Percentiles rank a stretch among this genome's conserved stretches.
Conservation (phyloP, 2,329 filamentous ascomycete species). For the Akanthomyces muscarius region DNA sequence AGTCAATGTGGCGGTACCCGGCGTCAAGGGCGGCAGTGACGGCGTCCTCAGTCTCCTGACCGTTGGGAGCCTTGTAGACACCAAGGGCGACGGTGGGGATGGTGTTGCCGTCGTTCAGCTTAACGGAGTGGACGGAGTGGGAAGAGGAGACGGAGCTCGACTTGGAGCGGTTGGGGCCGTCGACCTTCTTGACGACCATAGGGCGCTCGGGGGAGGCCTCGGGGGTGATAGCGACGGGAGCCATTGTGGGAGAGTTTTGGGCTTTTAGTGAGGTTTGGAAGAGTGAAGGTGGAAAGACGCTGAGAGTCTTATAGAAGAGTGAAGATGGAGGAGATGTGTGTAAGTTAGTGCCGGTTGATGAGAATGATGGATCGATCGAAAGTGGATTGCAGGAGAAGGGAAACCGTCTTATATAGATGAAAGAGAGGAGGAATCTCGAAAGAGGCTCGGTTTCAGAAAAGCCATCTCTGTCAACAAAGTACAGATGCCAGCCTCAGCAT, state of each 20-base stretch:
- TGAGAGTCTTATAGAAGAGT: neutral
- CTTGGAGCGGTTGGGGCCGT: constrained; percentile 23
- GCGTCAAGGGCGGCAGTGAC: constrained; percentile 58
- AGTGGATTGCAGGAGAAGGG: neutral
- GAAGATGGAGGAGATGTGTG: neutral
- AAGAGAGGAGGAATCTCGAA: neutral
- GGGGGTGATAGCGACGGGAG: constrained; percentile 34
- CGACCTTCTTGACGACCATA: constrained; percentile 29
- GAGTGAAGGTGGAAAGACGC: neutral
- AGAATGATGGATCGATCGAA: neutral
- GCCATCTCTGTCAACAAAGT: constrained; percentile 7
- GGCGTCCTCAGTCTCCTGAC: constrained; percentile 55
- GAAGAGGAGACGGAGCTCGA: constrained; percentile 25
- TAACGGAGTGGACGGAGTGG: constrained; percentile 41
- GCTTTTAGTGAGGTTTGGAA: neutral
- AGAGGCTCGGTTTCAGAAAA: neutral
- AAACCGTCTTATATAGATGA: constrained; percentile 14
- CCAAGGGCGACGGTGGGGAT: constrained; percentile 56
- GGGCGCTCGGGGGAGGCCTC: constrained; percentile 31
- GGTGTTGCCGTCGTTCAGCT: constrained; percentile 66
- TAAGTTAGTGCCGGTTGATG: neutral
- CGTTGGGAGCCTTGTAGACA: constrained; percentile 44
- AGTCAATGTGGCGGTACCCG: constrained; percentile 52
- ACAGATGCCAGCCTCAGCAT: constrained; percentile 10
- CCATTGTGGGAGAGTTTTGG: constrained; percentile 27